Evolutionary conservation across 768 basidiomycete genomes (phyloP).

Genomic region (Hysterangium stoloniferum): DNA sequence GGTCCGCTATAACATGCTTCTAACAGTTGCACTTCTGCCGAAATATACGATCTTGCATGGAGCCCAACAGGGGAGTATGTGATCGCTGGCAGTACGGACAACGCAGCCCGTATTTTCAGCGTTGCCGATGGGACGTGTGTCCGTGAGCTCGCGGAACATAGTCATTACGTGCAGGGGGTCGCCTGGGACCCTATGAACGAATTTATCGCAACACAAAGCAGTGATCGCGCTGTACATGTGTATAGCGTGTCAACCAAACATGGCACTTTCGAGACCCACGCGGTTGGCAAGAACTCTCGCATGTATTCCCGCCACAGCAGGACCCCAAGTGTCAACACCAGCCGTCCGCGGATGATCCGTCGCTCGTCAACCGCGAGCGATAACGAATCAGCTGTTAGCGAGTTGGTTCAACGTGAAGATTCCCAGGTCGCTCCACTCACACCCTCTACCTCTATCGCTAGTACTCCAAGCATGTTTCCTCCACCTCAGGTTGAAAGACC

Average conservation of each 20-base stretch:
- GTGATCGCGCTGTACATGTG: conserved; percentile 93
- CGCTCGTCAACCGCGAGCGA: conserved; percentile 74
- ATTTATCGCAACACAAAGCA: conserved; percentile 95
- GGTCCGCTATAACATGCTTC: neutral
- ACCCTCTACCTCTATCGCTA: conserved; percentile 17
- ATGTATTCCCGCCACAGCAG: conserved; percentile 65
- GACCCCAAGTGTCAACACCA: conserved; percentile 53
- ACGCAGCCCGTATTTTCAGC: conserved; percentile 80
- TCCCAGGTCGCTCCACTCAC: conserved; percentile 24
- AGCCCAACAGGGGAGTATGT: conserved; percentile 92
- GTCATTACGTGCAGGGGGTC: conserved; percentile 96
- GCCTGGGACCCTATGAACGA: conserved; percentile 98
- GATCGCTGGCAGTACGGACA: conserved; percentile 95
- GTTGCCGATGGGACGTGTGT: conserved; percentile 76
- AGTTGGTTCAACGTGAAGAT: conserved; percentile 45
- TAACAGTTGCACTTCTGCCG: conserved; percentile 80
- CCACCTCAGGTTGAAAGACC: conserved; percentile 60
- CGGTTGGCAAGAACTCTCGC: conserved; percentile 81
- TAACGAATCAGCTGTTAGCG: conserved; percentile 55
- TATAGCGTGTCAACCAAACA: conserved; percentile 75
- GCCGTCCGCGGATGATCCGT: conserved; percentile 53
- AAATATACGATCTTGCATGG: conserved; percentile 98
- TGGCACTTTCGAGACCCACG: conserved; percentile 82
- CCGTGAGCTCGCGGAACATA: conserved; percentile 87
- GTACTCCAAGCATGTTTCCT: conserved; percentile 43